Evolutionary conservation across 371 early-diverging fungal genomes (phyloP), one percentile per base, ranked within the genome.

Genomic region (Mucor saturninus): DNA sequence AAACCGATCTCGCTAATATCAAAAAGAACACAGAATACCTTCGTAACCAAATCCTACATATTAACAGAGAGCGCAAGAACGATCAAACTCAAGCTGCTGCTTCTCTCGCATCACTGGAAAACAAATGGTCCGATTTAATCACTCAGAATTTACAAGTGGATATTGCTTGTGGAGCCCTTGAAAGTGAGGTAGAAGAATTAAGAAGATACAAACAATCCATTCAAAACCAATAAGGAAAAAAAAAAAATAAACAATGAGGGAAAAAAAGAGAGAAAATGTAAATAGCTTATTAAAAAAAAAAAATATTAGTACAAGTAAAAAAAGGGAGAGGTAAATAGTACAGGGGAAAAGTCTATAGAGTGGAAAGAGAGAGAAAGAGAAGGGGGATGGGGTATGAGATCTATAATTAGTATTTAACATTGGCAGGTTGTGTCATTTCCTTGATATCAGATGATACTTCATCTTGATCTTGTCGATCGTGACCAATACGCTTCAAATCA

Each of bases 1-100:
- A 95, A 62, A 69, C 72, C 3, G 58, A 76, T 32, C 67, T 86
- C 3, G 71, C 77, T 21, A 56, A 70, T 28, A 53, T 89, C 31
- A 71, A 83, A 62, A 69, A 69, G 42, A 73, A 80, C 15, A 77
- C 84, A 10, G 89, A 88, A 10, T 73, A 71, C 2, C 67, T 77
- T 21, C 73, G 78, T 54, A 62, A 72, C 26, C 70, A 85, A 40
- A 80, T 88, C 7, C 62, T 76, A 42, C 86, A 87, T 13, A 73
- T 92, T 39, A 92, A 92, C 67, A 83, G 84, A 61, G 80, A 84
- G 48, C 75, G 93, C 43, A 91, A 92, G 68, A 68, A 77, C 3
- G 89, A 89, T 51, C 93, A 93, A 83, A 74, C 78, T 21, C 79
- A 84, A 57, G 83, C 77, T 26, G 84, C 82, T 15, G 79, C 77